These are phyloP conservation scores for Phytophthora parvispora DNA, from an alignment of 352 stramenopile genomes.

Conservation along the genomic window DNA sequence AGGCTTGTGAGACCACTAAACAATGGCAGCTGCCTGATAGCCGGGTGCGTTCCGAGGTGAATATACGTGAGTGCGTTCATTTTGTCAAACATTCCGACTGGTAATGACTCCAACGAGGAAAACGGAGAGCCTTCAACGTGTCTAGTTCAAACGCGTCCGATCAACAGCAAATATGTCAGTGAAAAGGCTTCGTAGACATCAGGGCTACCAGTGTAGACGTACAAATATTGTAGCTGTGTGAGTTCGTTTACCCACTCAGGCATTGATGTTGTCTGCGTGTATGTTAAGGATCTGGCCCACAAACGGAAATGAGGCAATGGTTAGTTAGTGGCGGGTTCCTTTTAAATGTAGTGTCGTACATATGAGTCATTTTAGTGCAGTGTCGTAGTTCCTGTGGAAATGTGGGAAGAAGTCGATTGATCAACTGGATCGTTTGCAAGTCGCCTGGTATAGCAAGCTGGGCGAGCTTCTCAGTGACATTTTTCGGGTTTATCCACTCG, in stretches of 20 bases:
- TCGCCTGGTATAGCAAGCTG: constrained; percentile 1
- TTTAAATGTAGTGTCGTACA: constrained; percentile 20
- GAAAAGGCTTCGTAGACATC: not conserved
- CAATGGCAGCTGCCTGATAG: constrained; percentile 16
- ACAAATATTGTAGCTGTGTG: constrained; percentile 43
- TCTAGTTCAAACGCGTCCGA: not conserved
- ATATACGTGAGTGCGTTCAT: constrained; percentile 38
- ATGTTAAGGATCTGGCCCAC: constrained; percentile 34
- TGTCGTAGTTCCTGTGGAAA: constrained; percentile 30
- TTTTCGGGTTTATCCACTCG: constrained; percentile 11
- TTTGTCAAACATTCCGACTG: constrained; percentile 30
- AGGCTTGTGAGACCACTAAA: constrained; percentile 32
- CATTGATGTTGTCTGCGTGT: constrained; percentile 35
- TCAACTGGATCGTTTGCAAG: constrained; percentile 8
- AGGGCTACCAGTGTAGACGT: not conserved
- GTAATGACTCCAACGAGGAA: constrained; percentile 10
- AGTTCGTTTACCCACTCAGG: constrained; percentile 39
- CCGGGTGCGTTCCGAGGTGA: constrained; percentile 20
- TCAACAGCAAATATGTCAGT: not conserved
- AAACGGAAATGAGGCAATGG: not conserved
- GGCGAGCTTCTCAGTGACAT: constrained; percentile 14
- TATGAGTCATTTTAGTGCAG: constrained; percentile 30
- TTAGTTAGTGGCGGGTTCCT: not conserved
- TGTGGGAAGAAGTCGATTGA: not conserved
- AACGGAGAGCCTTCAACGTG: constrained; percentile 14